Percentiles rank a stretch among this genome's conserved stretches.
These are phyloP conservation scores for Phyllosticta citrichinensis DNA, from an alignment of 2,329 filamentous ascomycete species.

Conservation along the genomic window DNA sequence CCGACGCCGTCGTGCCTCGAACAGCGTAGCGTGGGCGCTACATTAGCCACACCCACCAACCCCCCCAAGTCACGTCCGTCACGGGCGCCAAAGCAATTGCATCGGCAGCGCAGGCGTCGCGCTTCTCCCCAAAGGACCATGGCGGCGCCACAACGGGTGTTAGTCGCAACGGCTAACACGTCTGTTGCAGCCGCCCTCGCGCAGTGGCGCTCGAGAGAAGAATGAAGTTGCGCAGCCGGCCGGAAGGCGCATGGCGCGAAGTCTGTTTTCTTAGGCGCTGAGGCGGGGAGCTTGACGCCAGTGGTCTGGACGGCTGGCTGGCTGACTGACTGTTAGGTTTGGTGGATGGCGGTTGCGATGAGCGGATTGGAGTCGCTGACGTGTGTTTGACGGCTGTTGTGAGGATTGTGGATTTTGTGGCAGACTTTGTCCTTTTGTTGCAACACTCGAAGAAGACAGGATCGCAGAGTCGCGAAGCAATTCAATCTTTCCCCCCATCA, in stretches of 20 bases:
- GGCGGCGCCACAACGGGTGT: background rate
- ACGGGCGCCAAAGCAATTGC: background rate
- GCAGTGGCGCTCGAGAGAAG: background rate
- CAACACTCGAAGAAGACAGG: too few species aligned
- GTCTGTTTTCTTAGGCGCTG: background rate
- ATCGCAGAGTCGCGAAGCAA: too few species aligned
- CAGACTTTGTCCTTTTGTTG: too few species aligned
- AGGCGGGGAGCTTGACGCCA: background rate
- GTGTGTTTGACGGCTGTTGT: too few species aligned
- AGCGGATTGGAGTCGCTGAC: too few species aligned
- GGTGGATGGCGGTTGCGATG: too few species aligned
- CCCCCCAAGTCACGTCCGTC: background rate
- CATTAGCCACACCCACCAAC: background rate
- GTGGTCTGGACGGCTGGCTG: background rate
- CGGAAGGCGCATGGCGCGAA: background rate
- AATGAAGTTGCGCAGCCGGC: background rate
- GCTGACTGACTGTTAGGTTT: too few species aligned
- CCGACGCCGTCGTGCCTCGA: background rate
- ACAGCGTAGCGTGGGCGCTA: background rate
- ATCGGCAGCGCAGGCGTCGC: background rate
- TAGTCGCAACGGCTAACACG: background rate
- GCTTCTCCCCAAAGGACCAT: background rate
- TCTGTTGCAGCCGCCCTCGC: background rate
- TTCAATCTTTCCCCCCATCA: too few species aligned
- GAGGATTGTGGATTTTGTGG: too few species aligned